Base-by-base conservation (phyloP, 108 stramenopile species). In the Nannochloropsis granulata region DNA sequence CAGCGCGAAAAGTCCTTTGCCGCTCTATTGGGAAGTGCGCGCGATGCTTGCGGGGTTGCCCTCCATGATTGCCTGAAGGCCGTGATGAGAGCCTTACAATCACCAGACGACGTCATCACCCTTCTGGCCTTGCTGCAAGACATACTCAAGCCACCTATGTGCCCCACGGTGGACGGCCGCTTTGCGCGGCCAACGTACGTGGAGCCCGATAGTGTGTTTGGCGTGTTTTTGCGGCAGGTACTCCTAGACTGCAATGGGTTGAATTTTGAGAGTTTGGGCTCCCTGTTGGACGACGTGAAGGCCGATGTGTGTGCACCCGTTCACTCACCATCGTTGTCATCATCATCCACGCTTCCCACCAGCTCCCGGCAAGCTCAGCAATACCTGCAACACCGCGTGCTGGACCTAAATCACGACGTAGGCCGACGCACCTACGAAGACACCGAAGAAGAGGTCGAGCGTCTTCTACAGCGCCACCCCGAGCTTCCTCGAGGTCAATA, bases 401-500 rank as follows among this genome's bases (percentile, higher is more conserved):
- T 71, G n/a, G 56, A 71, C 11, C 2, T 71, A n/a, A n/a, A 71
- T 0, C 56, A 71, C 21, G 56, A 71, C 21, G 56, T 16, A 16
- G 56, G 56, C 16, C 56, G 56, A 71, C 21, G n/a, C 56, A 71
- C 21, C n/a, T 71, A 71, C n/a, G 56, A 71, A 11, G 83, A 84
- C 25, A 44, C n/a, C 21, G 56, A 71, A 71, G 56, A 71, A 8
- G 84, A 85, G 82, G 24, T 86, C 45, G 44, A 82, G 16, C 24
- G 13, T 0, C 42, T 89, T n/a, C 26, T 85, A 14, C 44, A 43
- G 16, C 84, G 87, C 23, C 82, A 94, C 80, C 95, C 95, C 13
- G 95, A 94, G 82, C 86, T 93, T 13, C 92, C 95, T 14, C 90
- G 93, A n/a, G 89, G 91, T 43, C 93, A 94, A 85, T 95, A 94